Evolutionary conservation across 331 rosid species (phyloP), one percentile per base, ranked within the genome.

Genomic region (Malus hybrid): DNA sequence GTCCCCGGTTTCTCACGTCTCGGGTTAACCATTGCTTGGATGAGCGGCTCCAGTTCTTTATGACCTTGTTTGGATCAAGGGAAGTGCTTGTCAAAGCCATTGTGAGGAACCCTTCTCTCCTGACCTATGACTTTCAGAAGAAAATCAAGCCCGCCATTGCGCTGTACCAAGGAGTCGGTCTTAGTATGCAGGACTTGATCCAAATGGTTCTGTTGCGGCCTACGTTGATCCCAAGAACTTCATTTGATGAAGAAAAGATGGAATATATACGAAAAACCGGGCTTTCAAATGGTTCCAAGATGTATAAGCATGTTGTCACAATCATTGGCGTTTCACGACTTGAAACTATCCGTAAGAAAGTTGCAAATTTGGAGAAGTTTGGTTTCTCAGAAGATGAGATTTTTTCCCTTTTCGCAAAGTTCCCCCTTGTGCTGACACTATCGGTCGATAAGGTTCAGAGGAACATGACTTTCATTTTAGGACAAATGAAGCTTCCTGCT

Each of bases 361-460:
- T 91, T 8, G 87, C 82, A 3, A 91, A 91, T 60, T 44, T 91
- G 6, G 75, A 73, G n/a, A 87, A 71, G 72, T 89, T 85, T 76
- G 98, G 98, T 16, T 77, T 88, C 20, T 80, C 89, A 6, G 89
- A 91, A 5, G 91, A 87, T 10, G 97, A 93, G 87, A 30, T 84
- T 66, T 81, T 91, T 22, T 24, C 68, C 10, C 71, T 86, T 68
- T n/a, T 91, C n/a, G 90, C 93, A 44, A 82, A 75, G 72, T 71
- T 84, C 61, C 96, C 93, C 42, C 53, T 78, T 72, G 18, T 79
- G 24, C 57, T 91, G 83, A 88, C 93, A 44, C 76, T 91, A 33
- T 93, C 97, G 1, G 81, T 83, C 3, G 92, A 91, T 26, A 93
- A 91, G 86, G 93, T 89, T 85, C 93, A 87, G 78, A 93, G 98